Conservation (phyloP, 129 eudicot genomes). For the sunflower (Helianthus annuus) region DNA sequence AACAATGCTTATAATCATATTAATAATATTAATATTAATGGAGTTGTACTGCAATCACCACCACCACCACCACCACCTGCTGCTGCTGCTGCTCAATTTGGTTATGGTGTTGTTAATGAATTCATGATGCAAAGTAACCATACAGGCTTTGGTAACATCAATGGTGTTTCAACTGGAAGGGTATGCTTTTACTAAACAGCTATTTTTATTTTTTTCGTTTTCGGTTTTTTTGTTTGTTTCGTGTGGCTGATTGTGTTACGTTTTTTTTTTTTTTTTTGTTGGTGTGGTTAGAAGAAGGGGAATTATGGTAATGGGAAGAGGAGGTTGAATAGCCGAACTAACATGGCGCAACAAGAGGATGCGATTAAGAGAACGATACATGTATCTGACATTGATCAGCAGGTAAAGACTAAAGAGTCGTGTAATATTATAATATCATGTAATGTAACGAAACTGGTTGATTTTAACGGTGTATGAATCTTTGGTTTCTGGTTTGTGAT, state of each 20-base stretch:
- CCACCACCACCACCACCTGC: neutral
- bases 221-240: neutral
- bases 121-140: neutral
- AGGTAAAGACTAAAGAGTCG: slow-evolving; percentile 56
- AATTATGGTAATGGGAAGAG: slow-evolving; percentile 61
- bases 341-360: slow-evolving; percentile 85
- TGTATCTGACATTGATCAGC: slow-evolving; percentile 97
- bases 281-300: slow-evolving; percentile 65
- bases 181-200: slow-evolving; percentile 27
- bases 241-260: slow-evolving; percentile 15
- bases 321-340: slow-evolving; percentile 69
- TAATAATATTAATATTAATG: slow-evolving; percentile 1
- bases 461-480: neutral
- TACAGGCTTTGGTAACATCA: slow-evolving; percentile 32
- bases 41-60: slow-evolving; percentile 33
- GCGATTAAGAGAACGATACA: slow-evolving; percentile 90
- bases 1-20: neutral
- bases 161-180: slow-evolving; percentile 46
- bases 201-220: neutral
- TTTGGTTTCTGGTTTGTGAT: neutral
- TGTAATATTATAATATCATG: neutral
- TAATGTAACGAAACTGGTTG: neutral
- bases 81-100: slow-evolving; percentile 47
- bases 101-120: slow-evolving; percentile 34
- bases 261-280: neutral